Percentiles rank a stretch among this genome's conserved stretches.
phyloP scores from a whole-genome alignment of 2,329 filamentous ascomycete species.

The Talaromyces islandicus region DNA sequence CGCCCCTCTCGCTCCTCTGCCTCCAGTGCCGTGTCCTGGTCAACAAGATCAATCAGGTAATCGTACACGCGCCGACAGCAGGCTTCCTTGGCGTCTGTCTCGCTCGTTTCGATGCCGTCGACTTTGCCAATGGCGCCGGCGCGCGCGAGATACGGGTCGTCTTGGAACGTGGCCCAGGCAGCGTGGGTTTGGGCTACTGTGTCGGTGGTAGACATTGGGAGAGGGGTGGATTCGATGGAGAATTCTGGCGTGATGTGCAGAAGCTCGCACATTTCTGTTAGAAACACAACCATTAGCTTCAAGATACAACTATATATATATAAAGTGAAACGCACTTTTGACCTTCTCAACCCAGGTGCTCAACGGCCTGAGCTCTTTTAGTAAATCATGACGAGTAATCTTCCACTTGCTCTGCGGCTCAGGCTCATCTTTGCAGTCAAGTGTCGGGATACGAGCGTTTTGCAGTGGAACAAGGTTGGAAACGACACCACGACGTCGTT shows the following conservation, averaged over 20 bases:
- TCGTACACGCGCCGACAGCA: constrained; percentile 22
- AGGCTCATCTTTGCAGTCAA: constrained; percentile 7
- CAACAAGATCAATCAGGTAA: constrained; percentile 23
- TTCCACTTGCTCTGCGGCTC: constrained; percentile 15
- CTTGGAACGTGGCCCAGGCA: constrained; percentile 18
- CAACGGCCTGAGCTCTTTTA: constrained; percentile 8
- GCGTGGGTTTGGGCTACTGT: not conserved
- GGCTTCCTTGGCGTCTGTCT: constrained; percentile 12
- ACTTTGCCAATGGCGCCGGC: constrained; percentile 22
- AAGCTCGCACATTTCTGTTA: constrained; percentile 18
- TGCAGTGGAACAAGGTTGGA: constrained; percentile 18
- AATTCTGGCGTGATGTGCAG: constrained; percentile 13
- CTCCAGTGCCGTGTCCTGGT: constrained; percentile 19
- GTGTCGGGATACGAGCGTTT: constrained; percentile 13
- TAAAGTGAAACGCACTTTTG: constrained; percentile 14
- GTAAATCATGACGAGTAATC: constrained; percentile 13
- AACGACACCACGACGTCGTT: not conserved
- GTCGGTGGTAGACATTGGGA: not conserved
- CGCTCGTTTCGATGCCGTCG: constrained; percentile 6
- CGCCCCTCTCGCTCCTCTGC: constrained; percentile 5
- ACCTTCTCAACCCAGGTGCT: constrained; percentile 12
- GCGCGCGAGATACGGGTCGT: constrained; percentile 22
- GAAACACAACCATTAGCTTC: too few relatives aligned
- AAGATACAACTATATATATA: too few relatives aligned
- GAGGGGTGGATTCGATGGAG: not conserved